Evolutionary conservation across 2,329 filamentous ascomycete genomes (phyloP).

Genomic region (Drechslerella dactyloides): DNA sequence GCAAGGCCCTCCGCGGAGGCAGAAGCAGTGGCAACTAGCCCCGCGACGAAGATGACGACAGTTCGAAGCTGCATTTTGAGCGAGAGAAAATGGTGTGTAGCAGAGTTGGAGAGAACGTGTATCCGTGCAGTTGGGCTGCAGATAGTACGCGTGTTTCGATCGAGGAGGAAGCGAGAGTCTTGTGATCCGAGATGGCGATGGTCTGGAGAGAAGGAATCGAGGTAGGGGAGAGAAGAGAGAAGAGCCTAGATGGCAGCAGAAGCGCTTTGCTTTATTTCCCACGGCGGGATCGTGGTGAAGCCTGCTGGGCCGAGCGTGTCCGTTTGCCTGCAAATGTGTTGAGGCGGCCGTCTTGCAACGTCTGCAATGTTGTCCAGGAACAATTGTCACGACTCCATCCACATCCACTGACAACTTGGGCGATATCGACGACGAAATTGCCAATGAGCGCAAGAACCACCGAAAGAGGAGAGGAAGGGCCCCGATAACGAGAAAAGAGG

Average conservation of each 20-base stretch:
- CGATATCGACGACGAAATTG: background rate
- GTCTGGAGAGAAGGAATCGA: constrained; percentile 2
- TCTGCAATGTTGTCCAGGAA: constrained; percentile 23
- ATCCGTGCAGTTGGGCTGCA: background rate
- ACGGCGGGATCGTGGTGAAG: background rate
- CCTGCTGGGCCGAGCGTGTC: background rate
- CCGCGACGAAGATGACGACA: constrained; percentile 25
- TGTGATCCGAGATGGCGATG: constrained; percentile 3
- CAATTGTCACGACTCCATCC: background rate
- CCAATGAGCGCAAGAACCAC: background rate
- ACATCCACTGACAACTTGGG: background rate
- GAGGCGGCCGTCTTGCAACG: constrained; percentile 27
- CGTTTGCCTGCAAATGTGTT: constrained; percentile 39
- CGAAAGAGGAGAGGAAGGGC: background rate
- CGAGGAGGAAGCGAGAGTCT: constrained; percentile 20
- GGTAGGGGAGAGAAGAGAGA: constrained; percentile 9
- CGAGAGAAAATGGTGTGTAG: background rate
- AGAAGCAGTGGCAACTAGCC: constrained; percentile 25
- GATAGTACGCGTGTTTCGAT: background rate
- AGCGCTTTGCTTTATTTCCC: background rate
- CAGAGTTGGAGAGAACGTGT: background rate
- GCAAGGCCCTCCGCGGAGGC: constrained; percentile 13
- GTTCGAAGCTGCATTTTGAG: constrained; percentile 38
- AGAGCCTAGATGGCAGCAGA: background rate
- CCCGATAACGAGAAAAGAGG: background rate